Base-by-base conservation (phyloP, 2,329 filamentous ascomycete genomes). In the Scedosporium dehoogii region DNA sequence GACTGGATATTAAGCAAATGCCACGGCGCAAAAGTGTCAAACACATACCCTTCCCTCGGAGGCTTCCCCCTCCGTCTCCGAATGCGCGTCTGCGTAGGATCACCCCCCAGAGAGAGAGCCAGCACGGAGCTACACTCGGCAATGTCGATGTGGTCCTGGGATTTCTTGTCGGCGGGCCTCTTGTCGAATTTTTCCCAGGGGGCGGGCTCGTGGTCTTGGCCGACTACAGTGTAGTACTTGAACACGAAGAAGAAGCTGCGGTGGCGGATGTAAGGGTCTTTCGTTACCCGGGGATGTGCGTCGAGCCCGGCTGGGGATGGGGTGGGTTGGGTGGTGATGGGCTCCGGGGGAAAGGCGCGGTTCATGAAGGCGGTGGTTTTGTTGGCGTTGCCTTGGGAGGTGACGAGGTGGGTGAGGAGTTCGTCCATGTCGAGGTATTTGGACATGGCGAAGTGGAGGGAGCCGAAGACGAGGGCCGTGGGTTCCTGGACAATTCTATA, bases 211-310 rank as follows among this genome's bases (percentile, higher is more conserved):
- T 84, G 78, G 3, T 78, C 79, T 4, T 81, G 76, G 1, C 79
- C 81, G 12, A 87, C 78, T 6, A 86, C 76, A 4, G 84, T 87
- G 68, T 85, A 86, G 69, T 86, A 87, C 66, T 87, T 85, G 69
- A 87, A 86, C 51, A 78, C 81, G 69, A 87, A 86, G 66, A 85
- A 80, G 69, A 86, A 85, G 6, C 79, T 81, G 6, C 80, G 75
- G 66, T 83, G 83, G 12, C 78, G 79, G 38, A 59, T 42, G 38
- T 46, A 53, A 62, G 53, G 61, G 27, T 58, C 55, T 41, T 6
- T 10, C 16, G 4, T 27, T n/a, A 29, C 21, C 33, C 10, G 59
- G 58, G 64, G 1, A 65, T 65, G 4, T 67, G 64, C 7, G 23
- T 27, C 51, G 23, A n/a, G 2, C 29, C 5, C 51, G 18, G 51